Conservation (phyloP, 192 early-diverging fungal genomes). For the Kappamyces sp. region DNA sequence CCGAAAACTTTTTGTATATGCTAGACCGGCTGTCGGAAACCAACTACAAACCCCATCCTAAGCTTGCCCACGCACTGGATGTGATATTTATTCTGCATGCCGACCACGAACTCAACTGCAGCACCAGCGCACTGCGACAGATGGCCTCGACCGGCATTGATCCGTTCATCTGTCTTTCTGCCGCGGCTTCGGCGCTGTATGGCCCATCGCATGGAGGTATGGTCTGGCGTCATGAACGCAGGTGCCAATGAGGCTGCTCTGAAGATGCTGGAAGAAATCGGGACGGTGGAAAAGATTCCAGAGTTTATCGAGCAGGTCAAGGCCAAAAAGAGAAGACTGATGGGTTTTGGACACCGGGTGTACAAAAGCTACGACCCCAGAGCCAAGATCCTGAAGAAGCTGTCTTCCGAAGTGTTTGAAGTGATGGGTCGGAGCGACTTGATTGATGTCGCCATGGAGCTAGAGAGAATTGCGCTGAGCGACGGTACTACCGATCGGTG, state of each 20-base stretch:
- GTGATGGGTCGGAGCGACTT: conserved; percentile 47
- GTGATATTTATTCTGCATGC: conserved; percentile 49
- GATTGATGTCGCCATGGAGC: conserved; percentile 56
- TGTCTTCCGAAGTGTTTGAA: conserved; percentile 60
- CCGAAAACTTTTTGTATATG: conserved; percentile 45
- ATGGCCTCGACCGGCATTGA: conserved; percentile 58
- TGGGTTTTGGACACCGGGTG: conserved; percentile 60
- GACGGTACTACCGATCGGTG: conserved; percentile 28
- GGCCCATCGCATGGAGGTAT: conserved; percentile 35
- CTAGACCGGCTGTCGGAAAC: conserved; percentile 44
- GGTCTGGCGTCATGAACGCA: conserved; percentile 28
- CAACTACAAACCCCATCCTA: conserved; percentile 38
- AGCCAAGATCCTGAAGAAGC: conserved; percentile 44
- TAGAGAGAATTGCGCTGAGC: conserved; percentile 44
- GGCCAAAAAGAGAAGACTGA: conserved; percentile 26
- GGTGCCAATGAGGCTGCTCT: conserved; percentile 49
- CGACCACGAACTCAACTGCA: conserved; percentile 46
- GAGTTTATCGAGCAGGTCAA: conserved; percentile 55
- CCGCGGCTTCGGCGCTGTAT: conserved; percentile 59
- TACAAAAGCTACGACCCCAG: conserved; percentile 61
- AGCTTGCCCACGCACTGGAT: conserved; percentile 38
- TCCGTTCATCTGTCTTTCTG: conserved; percentile 56
- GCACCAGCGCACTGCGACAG: conserved; percentile 61
- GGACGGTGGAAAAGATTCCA: conserved; percentile 51
- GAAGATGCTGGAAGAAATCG: conserved; percentile 58